phyloP scores from a whole-genome alignment of 1,284 basidiomycete genomes.

The Puccinia hordei region DNA sequence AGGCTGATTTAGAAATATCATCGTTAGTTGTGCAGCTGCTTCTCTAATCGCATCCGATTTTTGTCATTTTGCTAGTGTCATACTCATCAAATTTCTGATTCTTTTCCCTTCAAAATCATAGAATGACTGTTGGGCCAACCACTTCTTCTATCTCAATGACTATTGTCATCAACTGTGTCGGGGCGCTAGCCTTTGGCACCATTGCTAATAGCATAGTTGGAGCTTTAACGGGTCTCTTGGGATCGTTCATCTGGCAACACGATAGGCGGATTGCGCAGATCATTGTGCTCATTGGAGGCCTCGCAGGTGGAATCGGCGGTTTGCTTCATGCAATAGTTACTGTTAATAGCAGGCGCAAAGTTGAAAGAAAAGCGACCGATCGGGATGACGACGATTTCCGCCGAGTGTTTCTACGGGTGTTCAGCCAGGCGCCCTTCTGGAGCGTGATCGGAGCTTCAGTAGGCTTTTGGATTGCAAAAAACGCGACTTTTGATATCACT shows the following conservation, averaged over 20 bases:
- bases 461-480: slow-evolving; percentile 27
- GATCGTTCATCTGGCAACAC: slow-evolving; percentile 34
- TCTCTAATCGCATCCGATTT: neutral
- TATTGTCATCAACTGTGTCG: slow-evolving; percentile 20
- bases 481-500: neutral
- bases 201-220: slow-evolving; percentile 41
- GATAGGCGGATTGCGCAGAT: neutral
- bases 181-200: slow-evolving; percentile 25
- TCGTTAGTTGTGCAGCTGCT: slow-evolving; percentile 9
- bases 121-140: neutral
- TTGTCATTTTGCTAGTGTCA: slow-evolving; percentile 13
- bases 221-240: slow-evolving; percentile 44
- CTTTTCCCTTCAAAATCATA: neutral
- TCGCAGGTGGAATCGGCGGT: slow-evolving; percentile 35
- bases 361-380: neutral
- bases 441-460: slow-evolving; percentile 28
- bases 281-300: slow-evolving; percentile 25
- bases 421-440: slow-evolving; percentile 41
- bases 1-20: slow-evolving; percentile 13
- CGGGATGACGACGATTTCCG: slow-evolving; percentile 10
- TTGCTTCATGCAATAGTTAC: slow-evolving; percentile 46
- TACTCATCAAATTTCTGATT: neutral
- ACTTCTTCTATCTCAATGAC: neutral
- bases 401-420: neutral
- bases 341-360: neutral